Percentiles rank a stretch among this genome's conserved stretches.
Evolutionary conservation across 352 stramenopile genomes (phyloP).

Genomic region (Phytophthora sp.): DNA sequence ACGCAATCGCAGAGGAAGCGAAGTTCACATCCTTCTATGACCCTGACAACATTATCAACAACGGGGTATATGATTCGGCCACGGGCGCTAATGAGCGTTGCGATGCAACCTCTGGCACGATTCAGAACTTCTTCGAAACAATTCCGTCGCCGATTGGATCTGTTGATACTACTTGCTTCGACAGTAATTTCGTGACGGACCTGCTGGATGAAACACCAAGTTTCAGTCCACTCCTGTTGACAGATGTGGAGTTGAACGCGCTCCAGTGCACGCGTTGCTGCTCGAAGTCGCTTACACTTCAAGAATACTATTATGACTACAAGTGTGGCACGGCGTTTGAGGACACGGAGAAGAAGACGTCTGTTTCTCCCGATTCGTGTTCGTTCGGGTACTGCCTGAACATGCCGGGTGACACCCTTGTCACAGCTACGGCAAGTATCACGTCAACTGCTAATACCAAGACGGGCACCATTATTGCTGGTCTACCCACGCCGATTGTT

Average conservation of each 20-base stretch:
- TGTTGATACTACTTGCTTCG: conserved; percentile 10
- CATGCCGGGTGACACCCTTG: not conserved
- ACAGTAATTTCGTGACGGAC: conserved; percentile 7
- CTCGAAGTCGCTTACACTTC: conserved; percentile 15
- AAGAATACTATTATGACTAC: conserved; percentile 30
- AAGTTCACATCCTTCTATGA: conserved; percentile 21
- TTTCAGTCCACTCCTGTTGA: not conserved
- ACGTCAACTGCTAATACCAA: not conserved
- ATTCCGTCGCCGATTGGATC: not conserved
- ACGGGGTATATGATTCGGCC: conserved; percentile 5
- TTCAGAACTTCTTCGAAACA: conserved; percentile 17
- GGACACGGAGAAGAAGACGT: conserved; percentile 9
- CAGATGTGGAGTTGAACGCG: not conserved
- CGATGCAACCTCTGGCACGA: not conserved
- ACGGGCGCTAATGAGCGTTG: conserved; percentile 16
- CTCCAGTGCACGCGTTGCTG: conserved; percentile 29
- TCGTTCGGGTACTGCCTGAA: conserved; percentile 19
- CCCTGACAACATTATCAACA: conserved; percentile 23
- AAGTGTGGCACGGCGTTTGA: conserved; percentile 3
- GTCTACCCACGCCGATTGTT: conserved; percentile 1
- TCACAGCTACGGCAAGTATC: conserved; percentile 6
- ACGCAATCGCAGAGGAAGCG: conserved; percentile 10
- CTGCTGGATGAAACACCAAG: conserved; percentile 4
- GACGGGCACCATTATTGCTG: conserved; percentile 9
- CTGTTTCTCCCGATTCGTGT: conserved; percentile 5